Percentiles rank a stretch among this genome's conserved stretches.
These are phyloP conservation scores for Rhizopogon vinicolor DNA, from an alignment of 768 basidiomycete genomes.

Conservation along the genomic window DNA sequence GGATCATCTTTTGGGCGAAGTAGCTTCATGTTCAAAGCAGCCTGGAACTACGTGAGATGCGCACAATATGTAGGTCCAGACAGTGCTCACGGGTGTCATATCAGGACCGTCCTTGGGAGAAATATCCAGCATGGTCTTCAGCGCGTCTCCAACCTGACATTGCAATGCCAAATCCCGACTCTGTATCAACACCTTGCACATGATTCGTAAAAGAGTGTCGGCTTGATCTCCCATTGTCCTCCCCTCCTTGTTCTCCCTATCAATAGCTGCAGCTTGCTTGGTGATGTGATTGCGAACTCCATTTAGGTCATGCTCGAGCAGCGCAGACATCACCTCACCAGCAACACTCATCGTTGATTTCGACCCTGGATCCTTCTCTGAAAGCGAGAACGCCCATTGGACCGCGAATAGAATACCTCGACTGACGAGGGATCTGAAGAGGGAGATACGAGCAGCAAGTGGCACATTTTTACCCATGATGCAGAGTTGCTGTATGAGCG, in stretches of 20 bases:
- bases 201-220: slow-evolving; percentile 70
- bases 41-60: slow-evolving; percentile 13
- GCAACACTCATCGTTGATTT: slow-evolving; percentile 70
- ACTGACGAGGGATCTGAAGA: slow-evolving; percentile 87
- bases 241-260: slow-evolving; percentile 54
- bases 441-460: slow-evolving; percentile 73
- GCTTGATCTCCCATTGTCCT: slow-evolving; percentile 58
- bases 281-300: slow-evolving; percentile 83
- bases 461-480: slow-evolving; percentile 97
- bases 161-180: slow-evolving; percentile 85
- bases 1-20: slow-evolving; percentile 76
- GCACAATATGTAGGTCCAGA: not conserved
- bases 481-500: slow-evolving; percentile 88
- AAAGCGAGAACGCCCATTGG: slow-evolving; percentile 82
- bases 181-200: slow-evolving; percentile 72
- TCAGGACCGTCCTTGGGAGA: slow-evolving; percentile 42
- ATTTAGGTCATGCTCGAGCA: slow-evolving; percentile 88
- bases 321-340: slow-evolving; percentile 78
- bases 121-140: slow-evolving; percentile 80
- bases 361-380: slow-evolving; percentile 49
- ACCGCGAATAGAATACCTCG: slow-evolving; percentile 87
- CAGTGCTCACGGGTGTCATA: slow-evolving; percentile 28
- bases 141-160: slow-evolving; percentile 84
- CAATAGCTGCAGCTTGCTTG: slow-evolving; percentile 72
- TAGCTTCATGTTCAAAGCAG: slow-evolving; percentile 36